These are phyloP conservation scores for Geum urbanum DNA, from an alignment of 306 rosid species.

Conservation along the genomic window DNA sequence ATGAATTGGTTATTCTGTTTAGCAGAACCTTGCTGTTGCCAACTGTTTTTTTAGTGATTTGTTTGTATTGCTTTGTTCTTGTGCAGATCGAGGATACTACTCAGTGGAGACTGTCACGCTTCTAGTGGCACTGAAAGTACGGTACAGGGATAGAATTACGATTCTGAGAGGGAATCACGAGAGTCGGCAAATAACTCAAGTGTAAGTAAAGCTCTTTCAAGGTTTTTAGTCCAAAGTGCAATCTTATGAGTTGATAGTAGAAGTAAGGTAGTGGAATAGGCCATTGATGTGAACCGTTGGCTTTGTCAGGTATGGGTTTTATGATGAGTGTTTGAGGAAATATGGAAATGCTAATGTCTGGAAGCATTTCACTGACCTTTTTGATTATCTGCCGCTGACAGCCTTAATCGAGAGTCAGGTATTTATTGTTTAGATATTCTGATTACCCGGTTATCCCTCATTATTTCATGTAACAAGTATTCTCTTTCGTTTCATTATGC, in stretches of 20 bases:
- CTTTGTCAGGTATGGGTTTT: slow-evolving; percentile 77
- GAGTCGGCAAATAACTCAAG: slow-evolving; percentile 98
- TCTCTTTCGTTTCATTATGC: slow-evolving; percentile 5
- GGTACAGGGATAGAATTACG: slow-evolving; percentile 97
- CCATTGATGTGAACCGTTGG: background rate
- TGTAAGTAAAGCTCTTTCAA: slow-evolving; percentile 47
- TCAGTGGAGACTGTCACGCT: slow-evolving; percentile 98
- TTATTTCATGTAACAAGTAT: slow-evolving; percentile 8
- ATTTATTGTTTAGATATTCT: slow-evolving; percentile 26
- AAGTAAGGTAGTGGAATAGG: background rate
- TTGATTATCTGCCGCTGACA: slow-evolving; percentile 93
- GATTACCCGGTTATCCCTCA: background rate
- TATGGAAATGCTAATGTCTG: slow-evolving; percentile 98
- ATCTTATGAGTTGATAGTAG: background rate
- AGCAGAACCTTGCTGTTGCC: too few relatives aligned
- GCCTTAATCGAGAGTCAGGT: slow-evolving; percentile 99
- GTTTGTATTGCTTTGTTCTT: background rate
- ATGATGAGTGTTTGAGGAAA: slow-evolving; percentile 96
- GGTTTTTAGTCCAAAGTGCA: background rate
- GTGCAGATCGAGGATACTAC: slow-evolving; percentile 55
- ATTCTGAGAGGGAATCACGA: slow-evolving; percentile 98
- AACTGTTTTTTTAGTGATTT: too few relatives aligned
- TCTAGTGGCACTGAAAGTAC: slow-evolving; percentile 93
- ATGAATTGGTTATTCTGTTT: too few relatives aligned
- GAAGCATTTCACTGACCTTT: slow-evolving; percentile 90